phyloP scores from a whole-genome alignment of 2,329 filamentous ascomycete species.

The Xylariaceae sp. region DNA sequence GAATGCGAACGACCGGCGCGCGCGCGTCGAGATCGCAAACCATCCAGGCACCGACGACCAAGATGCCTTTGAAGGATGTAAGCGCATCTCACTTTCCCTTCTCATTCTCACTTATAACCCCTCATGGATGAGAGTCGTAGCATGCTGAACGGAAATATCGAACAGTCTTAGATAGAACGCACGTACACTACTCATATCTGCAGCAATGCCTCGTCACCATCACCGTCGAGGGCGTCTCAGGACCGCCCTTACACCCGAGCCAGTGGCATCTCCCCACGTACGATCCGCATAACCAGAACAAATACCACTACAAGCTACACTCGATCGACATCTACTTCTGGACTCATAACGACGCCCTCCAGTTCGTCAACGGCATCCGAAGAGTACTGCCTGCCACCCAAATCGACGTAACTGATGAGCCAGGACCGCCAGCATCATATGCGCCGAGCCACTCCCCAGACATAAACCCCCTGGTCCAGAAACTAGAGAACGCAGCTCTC shows the following conservation, averaged over 20 bases:
- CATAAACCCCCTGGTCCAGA: slow-evolving; percentile 67
- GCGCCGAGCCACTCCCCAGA: slow-evolving; percentile 33
- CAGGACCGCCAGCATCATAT: slow-evolving; percentile 42
- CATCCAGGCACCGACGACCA: slow-evolving; percentile 68
- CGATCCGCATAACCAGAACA: slow-evolving; percentile 67
- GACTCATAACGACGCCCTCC: slow-evolving; percentile 65
- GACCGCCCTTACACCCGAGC: slow-evolving; percentile 38
- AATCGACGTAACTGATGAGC: slow-evolving; percentile 61
- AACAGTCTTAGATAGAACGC: slow-evolving; percentile 59
- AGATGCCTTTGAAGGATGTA: slow-evolving; percentile 73
- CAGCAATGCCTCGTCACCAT: slow-evolving; percentile 67
- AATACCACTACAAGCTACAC: slow-evolving; percentile 73
- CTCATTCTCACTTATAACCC: not conserved
- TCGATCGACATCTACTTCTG: slow-evolving; percentile 76
- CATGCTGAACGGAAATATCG: slow-evolving; percentile 4
- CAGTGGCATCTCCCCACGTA: slow-evolving; percentile 73
- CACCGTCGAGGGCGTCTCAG: slow-evolving; percentile 50
- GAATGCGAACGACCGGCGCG: slow-evolving; percentile 60
- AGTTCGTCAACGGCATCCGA: slow-evolving; percentile 64
- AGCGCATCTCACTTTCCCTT: slow-evolving; percentile 33
- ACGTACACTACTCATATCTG: slow-evolving; percentile 66
- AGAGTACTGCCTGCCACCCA: slow-evolving; percentile 58
- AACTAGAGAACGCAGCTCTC: slow-evolving; percentile 66
- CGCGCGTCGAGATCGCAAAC: slow-evolving; percentile 72
- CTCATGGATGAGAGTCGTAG: not conserved